Conservation (phyloP, 1,284 basidiomycete species). For the Puccinia horiana region DNA sequence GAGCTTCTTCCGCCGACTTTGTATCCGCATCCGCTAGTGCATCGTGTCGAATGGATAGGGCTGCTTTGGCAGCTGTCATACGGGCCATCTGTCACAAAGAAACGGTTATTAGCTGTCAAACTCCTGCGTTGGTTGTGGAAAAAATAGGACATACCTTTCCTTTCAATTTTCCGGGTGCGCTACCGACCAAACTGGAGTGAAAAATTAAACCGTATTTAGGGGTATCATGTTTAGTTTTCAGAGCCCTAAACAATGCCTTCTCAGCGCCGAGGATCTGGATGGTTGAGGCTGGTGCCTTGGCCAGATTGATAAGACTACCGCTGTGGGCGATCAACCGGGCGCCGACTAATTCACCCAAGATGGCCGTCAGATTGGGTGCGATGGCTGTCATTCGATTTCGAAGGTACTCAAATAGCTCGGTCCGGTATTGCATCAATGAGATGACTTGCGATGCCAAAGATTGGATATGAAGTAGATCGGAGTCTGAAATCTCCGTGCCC, state of each 20-base stretch:
- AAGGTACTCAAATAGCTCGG: conserved; percentile 90
- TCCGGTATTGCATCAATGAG: conserved; percentile 87
- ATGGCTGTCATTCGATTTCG: conserved; percentile 96
- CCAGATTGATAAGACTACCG: conserved; percentile 86
- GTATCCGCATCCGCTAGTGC: conserved; percentile 88
- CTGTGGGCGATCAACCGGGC: conserved; percentile 95
- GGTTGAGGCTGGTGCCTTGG: conserved; percentile 96
- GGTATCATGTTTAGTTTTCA: conserved; percentile 99
- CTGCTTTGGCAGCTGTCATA: conserved; percentile 97
- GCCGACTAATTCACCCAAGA: conserved; percentile 95
- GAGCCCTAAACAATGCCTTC: conserved; percentile 94
- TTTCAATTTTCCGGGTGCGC: conserved; percentile 96
- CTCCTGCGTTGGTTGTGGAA: not conserved
- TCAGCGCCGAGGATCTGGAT: conserved; percentile 98
- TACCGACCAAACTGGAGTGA: conserved; percentile 88
- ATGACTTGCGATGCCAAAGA: conserved; percentile 96
- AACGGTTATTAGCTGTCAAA: not conserved
- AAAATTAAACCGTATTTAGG: conserved; percentile 98
- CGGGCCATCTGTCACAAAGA: conserved; percentile 76
- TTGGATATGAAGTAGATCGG: conserved; percentile 91
- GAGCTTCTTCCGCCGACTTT: conserved; percentile 75
- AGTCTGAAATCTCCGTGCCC: conserved; percentile 97
- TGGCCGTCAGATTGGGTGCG: conserved; percentile 90
- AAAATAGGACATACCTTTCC: conserved; percentile 70
- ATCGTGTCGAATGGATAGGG: conserved; percentile 93